Evolutionary conservation across 176 grass and related monocot genomes (phyloP).

Genomic region (Rhipidocladum racemiflorum): DNA sequence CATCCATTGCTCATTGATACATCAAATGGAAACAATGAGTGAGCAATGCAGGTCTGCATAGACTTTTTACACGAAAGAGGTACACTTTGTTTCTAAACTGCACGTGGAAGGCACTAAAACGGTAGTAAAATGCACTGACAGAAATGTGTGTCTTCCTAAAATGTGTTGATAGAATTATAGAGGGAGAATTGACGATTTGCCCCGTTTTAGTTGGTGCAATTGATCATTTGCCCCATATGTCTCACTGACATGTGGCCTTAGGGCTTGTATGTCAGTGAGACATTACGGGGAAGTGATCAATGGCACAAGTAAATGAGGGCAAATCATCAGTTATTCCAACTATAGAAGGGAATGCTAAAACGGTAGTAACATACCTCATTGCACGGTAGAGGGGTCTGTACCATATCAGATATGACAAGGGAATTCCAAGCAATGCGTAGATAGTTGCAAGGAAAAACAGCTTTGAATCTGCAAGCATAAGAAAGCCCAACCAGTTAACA

Average conservation of each 20-base stretch:
- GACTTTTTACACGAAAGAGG: conserved; percentile 16
- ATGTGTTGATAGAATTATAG: neutral
- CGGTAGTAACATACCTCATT: conserved; percentile 57
- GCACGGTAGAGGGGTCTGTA: conserved; percentile 85
- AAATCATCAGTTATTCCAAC: too few relatives aligned
- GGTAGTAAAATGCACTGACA: neutral
- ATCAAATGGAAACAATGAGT: conserved; percentile 1
- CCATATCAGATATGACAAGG: conserved; percentile 89
- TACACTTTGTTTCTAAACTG: neutral
- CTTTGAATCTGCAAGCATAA: conserved; percentile 59
- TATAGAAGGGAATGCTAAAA: neutral
- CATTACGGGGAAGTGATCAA: too few relatives aligned
- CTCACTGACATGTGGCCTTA: too few relatives aligned
- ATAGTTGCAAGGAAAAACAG: conserved; percentile 90
- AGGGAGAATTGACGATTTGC: too few relatives aligned
- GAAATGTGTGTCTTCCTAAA: neutral
- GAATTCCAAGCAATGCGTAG: conserved; percentile 87
- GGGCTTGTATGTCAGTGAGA: too few relatives aligned
- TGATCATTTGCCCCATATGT: too few relatives aligned
- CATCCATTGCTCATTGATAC: neutral
- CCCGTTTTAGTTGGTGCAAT: too few relatives aligned
- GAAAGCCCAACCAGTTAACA: conserved; percentile 15
- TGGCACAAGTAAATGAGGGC: too few relatives aligned
- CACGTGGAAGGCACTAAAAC: neutral
- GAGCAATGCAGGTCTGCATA: neutral